Evolutionary conservation across 2,329 filamentous ascomycete genomes (phyloP).

Genomic region (Colletotrichum sp.): DNA sequence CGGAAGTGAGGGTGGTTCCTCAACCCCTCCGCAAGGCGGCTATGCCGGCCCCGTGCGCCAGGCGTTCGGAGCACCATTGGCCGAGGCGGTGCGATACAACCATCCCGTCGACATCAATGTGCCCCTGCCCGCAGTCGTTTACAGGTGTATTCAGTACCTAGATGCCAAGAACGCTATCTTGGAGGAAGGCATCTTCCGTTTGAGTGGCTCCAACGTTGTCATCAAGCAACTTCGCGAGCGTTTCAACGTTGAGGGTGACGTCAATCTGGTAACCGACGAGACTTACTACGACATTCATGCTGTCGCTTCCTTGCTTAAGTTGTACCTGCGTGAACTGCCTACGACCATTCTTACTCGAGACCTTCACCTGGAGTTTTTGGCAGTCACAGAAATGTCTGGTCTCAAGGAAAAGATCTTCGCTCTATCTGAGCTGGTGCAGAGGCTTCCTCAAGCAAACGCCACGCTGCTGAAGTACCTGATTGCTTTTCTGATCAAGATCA

Average conservation of each 20-base stretch:
- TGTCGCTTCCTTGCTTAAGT: conserved; percentile 90
- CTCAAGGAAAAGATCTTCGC: conserved; percentile 77
- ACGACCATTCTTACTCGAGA: conserved; percentile 91
- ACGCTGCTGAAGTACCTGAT: conserved; percentile 85
- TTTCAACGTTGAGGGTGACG: conserved; percentile 91
- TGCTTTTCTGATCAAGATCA: conserved; percentile 88
- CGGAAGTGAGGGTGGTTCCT: conserved; percentile 50
- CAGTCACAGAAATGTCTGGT: conserved; percentile 80
- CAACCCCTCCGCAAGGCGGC: conserved; percentile 45
- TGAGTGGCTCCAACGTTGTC: conserved; percentile 95
- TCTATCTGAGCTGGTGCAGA: conserved; percentile 79
- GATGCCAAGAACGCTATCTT: conserved; percentile 78
- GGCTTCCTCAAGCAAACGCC: conserved; percentile 80
- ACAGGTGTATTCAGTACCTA: conserved; percentile 93
- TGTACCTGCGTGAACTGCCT: conserved; percentile 91
- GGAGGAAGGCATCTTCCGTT: conserved; percentile 95
- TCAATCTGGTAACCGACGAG: conserved; percentile 82
- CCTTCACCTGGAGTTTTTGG: conserved; percentile 86
- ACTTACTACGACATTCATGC: conserved; percentile 96
- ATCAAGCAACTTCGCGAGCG: conserved; percentile 91
- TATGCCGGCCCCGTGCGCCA: conserved; percentile 65
- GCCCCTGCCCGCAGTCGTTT: conserved; percentile 89
- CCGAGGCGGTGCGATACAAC: conserved; percentile 85
- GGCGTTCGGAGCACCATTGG: conserved; percentile 85
- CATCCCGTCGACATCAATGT: conserved; percentile 75